A percentile compares a stretch with the other conserved stretches of the same genome.
These are phyloP conservation scores for Nitzschia sp. DNA, from an alignment of 108 stramenopile species.

Conservation along the genomic window DNA sequence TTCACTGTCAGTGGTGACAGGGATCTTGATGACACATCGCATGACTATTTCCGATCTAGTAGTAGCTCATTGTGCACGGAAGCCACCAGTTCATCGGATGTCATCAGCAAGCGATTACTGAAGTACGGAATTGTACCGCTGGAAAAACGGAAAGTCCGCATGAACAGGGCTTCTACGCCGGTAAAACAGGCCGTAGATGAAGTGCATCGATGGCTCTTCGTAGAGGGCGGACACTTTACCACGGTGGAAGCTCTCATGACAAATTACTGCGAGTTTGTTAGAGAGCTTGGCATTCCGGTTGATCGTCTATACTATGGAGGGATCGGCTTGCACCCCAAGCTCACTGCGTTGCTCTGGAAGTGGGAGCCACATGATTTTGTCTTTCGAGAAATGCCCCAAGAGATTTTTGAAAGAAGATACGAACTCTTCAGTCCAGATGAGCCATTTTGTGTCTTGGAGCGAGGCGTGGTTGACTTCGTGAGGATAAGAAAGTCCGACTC, in stretches of 20 bases:
- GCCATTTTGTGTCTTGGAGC: slow-evolving; percentile 19
- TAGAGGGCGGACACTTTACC: slow-evolving; percentile 23
- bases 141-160: background rate
- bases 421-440: slow-evolving; percentile 15
- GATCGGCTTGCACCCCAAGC: slow-evolving; percentile 22
- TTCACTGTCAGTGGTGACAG: too few relatives aligned
- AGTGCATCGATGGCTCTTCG: slow-evolving; percentile 23
- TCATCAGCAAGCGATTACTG: background rate
- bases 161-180: background rate
- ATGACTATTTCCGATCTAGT: too few relatives aligned
- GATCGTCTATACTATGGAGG: slow-evolving; percentile 28
- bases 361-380: slow-evolving; percentile 19
- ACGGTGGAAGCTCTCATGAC: slow-evolving; percentile 12
- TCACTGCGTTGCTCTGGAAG: slow-evolving; percentile 20
- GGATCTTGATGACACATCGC: too few relatives aligned
- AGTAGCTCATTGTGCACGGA: too few relatives aligned
- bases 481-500: slow-evolving; percentile 9
- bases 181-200: slow-evolving; percentile 19
- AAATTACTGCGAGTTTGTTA: slow-evolving; percentile 7
- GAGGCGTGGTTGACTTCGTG: slow-evolving; percentile 14
- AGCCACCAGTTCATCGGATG: background rate
- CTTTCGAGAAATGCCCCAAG: slow-evolving; percentile 11
- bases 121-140: background rate
- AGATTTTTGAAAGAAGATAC: slow-evolving; percentile 9
- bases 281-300: slow-evolving; percentile 21